A percentile compares a stretch with the other conserved stretches of the same genome.
These are phyloP conservation scores for Phialophora expanda DNA, from an alignment of 2,329 filamentous ascomycete genomes.

Conservation along the genomic window DNA sequence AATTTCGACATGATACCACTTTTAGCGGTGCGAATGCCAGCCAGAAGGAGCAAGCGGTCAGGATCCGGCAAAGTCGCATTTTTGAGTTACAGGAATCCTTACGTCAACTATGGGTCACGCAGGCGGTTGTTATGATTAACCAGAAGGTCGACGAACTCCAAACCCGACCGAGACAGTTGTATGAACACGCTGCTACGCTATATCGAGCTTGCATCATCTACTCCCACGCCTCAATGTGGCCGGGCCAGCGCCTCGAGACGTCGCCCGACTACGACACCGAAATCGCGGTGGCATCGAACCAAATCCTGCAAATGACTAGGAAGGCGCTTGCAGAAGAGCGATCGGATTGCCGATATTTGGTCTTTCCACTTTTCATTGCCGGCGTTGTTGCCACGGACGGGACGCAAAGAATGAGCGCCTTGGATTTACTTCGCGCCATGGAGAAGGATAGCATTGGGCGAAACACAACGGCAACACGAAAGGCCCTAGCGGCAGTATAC, in stretches of 20 bases:
- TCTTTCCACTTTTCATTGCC: slow-evolving; percentile 62
- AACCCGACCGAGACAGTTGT: slow-evolving; percentile 44
- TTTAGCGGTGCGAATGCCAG: slow-evolving; percentile 32
- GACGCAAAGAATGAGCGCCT: slow-evolving; percentile 53
- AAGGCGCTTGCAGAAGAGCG: slow-evolving; percentile 48
- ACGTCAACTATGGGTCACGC: slow-evolving; percentile 47
- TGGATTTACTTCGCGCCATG: slow-evolving; percentile 57
- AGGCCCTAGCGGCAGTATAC: slow-evolving; percentile 55
- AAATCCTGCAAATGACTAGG: slow-evolving; percentile 54
- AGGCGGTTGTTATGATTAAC: slow-evolving; percentile 45
- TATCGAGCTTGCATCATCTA: slow-evolving; percentile 59
- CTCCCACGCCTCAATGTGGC: slow-evolving; percentile 61
- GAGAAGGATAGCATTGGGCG: slow-evolving; percentile 56
- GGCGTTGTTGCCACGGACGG: slow-evolving; percentile 52
- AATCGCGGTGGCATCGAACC: slow-evolving; percentile 51
- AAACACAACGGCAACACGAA: slow-evolving; percentile 53
- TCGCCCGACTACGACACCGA: slow-evolving; percentile 48
- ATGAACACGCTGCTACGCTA: slow-evolving; percentile 56
- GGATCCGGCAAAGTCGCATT: slow-evolving; percentile 44
- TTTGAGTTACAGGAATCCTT: slow-evolving; percentile 47
- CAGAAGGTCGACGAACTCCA: slow-evolving; percentile 48
- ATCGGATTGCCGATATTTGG: slow-evolving; percentile 53
- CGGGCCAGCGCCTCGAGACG: slow-evolving; percentile 52
- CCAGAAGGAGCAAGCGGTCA: slow-evolving; percentile 38
- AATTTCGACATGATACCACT: slow-evolving; percentile 47